phyloP scores from a whole-genome alignment of 768 basidiomycete genomes.

The Leccinum sublutescens region DNA sequence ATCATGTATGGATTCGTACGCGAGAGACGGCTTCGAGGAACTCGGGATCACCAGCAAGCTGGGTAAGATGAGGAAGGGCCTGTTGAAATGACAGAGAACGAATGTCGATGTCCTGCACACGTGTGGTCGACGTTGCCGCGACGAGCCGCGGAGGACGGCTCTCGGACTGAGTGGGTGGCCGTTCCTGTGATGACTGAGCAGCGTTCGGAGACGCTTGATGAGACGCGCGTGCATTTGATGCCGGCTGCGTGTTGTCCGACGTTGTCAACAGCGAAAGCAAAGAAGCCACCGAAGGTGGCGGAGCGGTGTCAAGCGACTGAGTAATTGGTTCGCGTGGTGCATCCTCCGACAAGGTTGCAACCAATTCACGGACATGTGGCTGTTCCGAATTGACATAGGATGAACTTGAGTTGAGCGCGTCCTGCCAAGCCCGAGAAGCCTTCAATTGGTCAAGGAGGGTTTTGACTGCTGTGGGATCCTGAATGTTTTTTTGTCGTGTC shows the following conservation, averaged over 20 bases:
- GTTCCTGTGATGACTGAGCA: slow-evolving; percentile 17
- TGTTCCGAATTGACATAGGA: not conserved
- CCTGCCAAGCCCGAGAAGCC: slow-evolving; percentile 68
- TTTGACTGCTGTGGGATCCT: slow-evolving; percentile 68
- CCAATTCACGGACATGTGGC: slow-evolving; percentile 9
- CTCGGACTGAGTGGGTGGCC: slow-evolving; percentile 3
- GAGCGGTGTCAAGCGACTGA: slow-evolving; percentile 10
- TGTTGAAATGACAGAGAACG: slow-evolving; percentile 63
- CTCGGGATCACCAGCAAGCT: slow-evolving; percentile 51
- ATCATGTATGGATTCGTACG: slow-evolving; percentile 37
- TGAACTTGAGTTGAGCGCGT: slow-evolving; percentile 31
- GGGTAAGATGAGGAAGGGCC: slow-evolving; percentile 62
- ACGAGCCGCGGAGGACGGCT: slow-evolving; percentile 15
- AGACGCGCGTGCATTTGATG: slow-evolving; percentile 5
- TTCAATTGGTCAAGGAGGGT: slow-evolving; percentile 70
- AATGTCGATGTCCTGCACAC: slow-evolving; percentile 33
- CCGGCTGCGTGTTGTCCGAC: slow-evolving; percentile 18
- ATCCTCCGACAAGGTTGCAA: slow-evolving; percentile 5
- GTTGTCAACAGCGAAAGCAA: slow-evolving; percentile 61
- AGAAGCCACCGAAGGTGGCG: slow-evolving; percentile 50
- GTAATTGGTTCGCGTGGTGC: slow-evolving; percentile 3
- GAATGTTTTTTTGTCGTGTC: slow-evolving; percentile 4
- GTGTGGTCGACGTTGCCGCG: slow-evolving; percentile 5
- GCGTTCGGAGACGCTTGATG: slow-evolving; percentile 9
- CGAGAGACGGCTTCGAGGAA: slow-evolving; percentile 51